Base-by-base conservation (phyloP, 2,329 filamentous ascomycete genomes). In the Beauveria bassiana region DNA sequence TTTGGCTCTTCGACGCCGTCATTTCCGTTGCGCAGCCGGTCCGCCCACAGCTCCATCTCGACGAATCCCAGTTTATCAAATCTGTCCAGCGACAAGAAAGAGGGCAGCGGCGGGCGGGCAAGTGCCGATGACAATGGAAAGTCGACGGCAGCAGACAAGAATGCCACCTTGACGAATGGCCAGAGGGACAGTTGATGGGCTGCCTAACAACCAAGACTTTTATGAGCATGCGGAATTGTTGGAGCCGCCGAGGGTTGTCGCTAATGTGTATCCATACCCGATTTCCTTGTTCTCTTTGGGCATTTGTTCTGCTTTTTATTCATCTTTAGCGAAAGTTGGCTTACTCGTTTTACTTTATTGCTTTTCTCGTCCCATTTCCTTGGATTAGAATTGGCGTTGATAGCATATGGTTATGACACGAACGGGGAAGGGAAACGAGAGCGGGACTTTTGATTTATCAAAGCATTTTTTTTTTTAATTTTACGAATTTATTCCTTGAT, bases 1-100 rank as follows among this genome's bases (percentile, higher is more conserved):
- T 56, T 62, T 45, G 60, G 60, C n/a, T 57, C 53, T 8, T 45
- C 38, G 24, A 31, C 46, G 26, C 50, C 59, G n/a, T 54, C 59
- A 10, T 61, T 61, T 61, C 42, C 43, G 18, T 16, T 14, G n/a
- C 51, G 49, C n/a, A 54, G 26, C 14, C 26, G 22, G 50, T 54
- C 50, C 24, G 28, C 40, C n/a, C 12, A 18, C 42, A 54, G 51
- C 43, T 61, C 59, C 4, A 14, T 43, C 20, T 47, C 51, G 28
- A 61, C 50, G 40, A 60, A 49, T 40, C 57, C n/a, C 4, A 60
- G 24, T 16, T 28, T 28, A 12, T 46, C 49, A 2, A 40, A 49
- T 12, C 16, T 9, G 10, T 7, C 22, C 3, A 12, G 16, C 10
- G 28, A 49, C 3, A 46, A 51, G 22, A 43, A 59, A 20, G 26